phyloP scores from a whole-genome alignment of 176 grass and related monocot genomes.

The Typha latifolia region DNA sequence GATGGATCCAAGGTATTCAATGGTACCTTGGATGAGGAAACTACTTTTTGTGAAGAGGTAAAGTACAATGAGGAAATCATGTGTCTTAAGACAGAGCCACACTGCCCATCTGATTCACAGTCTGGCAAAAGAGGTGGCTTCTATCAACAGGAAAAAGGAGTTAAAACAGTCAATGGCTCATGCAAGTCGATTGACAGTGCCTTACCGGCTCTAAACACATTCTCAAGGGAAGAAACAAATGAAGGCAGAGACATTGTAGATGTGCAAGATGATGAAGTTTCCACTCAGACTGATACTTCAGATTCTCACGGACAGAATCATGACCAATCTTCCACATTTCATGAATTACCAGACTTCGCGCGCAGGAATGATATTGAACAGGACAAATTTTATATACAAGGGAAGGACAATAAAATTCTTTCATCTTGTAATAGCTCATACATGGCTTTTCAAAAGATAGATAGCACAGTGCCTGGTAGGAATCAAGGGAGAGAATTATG shows the following conservation, averaged over 20 bases:
- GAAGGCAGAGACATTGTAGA: conserved; percentile 22
- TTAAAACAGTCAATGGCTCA: conserved; percentile 13
- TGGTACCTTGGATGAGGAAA: conserved; percentile 14
- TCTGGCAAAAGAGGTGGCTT: neutral
- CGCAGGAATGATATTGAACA: conserved; percentile 35
- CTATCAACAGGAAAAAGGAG: neutral
- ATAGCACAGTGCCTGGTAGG: conserved; percentile 31
- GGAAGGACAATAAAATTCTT: conserved; percentile 26
- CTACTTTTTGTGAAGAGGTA: conserved; percentile 21
- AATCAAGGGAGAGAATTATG: conserved; percentile 22
- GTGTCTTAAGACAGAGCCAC: conserved; percentile 19
- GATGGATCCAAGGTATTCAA: conserved; percentile 18
- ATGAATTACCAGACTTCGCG: conserved; percentile 48
- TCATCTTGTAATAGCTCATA: conserved; percentile 23
- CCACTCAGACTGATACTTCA: conserved; percentile 3
- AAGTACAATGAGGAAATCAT: conserved; percentile 20
- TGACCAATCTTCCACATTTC: conserved; percentile 31
- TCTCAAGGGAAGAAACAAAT: conserved; percentile 16
- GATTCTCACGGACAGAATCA: conserved; percentile 18
- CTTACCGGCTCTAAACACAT: conserved; percentile 20
- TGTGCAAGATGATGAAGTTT: conserved; percentile 15
- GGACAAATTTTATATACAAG: conserved; percentile 24
- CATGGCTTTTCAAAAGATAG: conserved; percentile 23
- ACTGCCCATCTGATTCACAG: conserved; percentile 8
- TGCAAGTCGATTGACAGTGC: conserved; percentile 30